These are phyloP conservation scores for Pseudogymnoascus sp. DNA, from an alignment of 2,329 filamentous ascomycete species.

Conservation along the genomic window DNA sequence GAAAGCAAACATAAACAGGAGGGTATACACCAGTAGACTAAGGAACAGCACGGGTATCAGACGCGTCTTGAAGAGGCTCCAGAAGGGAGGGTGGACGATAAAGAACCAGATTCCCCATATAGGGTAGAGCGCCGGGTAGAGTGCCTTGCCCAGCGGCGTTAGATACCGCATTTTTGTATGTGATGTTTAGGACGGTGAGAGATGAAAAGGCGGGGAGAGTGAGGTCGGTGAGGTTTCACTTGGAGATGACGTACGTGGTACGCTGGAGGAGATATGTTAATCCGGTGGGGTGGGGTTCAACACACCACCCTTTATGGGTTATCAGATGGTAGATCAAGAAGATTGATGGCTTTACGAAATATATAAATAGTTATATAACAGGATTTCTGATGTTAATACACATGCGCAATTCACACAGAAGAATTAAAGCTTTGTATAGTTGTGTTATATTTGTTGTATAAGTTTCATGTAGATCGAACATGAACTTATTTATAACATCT, in stretches of 20 bases:
- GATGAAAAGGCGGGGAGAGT: conserved; percentile 2
- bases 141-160: background rate
- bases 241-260: background rate
- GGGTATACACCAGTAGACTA: conserved; percentile 71
- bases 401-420: background rate
- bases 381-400: background rate
- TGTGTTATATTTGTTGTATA: background rate
- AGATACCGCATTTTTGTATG: background rate
- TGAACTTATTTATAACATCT: background rate
- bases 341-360: background rate
- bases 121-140: conserved; percentile 43
- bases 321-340: background rate
- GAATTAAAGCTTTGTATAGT: background rate
- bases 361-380: background rate
- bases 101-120: conserved; percentile 77
- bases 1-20: conserved; percentile 83
- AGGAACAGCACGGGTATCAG: conserved; percentile 75
- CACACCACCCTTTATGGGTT: background rate
- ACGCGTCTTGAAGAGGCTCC: conserved; percentile 68
- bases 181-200: background rate
- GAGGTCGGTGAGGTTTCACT: background rate
- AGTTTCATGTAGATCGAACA: too few species aligned
- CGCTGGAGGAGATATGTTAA: background rate
- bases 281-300: background rate
- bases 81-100: conserved; percentile 65